phyloP scores from a whole-genome alignment of 768 basidiomycete genomes.

The Neoboletus brunneissimus region DNA sequence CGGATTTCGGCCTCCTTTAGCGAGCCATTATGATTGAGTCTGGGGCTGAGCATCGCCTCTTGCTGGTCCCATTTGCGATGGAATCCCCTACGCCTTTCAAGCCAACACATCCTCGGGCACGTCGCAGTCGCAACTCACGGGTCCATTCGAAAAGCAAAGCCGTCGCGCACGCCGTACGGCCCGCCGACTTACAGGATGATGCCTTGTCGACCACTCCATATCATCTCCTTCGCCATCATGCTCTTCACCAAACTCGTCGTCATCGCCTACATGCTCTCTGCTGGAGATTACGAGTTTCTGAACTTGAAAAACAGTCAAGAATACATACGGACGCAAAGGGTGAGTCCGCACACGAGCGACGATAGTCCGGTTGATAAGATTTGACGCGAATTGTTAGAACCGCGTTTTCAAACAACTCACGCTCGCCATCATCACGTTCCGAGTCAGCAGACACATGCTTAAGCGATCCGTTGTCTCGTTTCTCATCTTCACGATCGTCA shows the following conservation, averaged over 20 bases:
- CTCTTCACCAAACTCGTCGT: slow-evolving; percentile 20
- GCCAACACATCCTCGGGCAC: neutral
- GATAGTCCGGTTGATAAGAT: neutral
- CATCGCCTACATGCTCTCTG: slow-evolving; percentile 20
- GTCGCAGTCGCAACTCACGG: neutral
- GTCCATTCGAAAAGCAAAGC: neutral
- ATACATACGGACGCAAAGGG: slow-evolving; percentile 21
- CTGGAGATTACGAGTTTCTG: slow-evolving; percentile 16
- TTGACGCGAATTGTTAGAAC: slow-evolving; percentile 6
- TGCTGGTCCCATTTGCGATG: slow-evolving; percentile 4
- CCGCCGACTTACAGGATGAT: slow-evolving; percentile 15
- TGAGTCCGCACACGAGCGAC: slow-evolving; percentile 1
- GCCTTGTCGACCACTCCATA: slow-evolving; percentile 9
- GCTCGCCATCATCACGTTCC: slow-evolving; percentile 27
- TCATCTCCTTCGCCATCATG: slow-evolving; percentile 15
- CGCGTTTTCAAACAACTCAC: slow-evolving; percentile 24
- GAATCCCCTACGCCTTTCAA: neutral
- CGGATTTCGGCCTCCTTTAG: neutral
- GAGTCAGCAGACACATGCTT: slow-evolving; percentile 27
- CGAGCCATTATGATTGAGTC: slow-evolving; percentile 9
- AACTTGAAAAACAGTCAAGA: slow-evolving; percentile 16
- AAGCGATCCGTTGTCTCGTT: slow-evolving; percentile 30
- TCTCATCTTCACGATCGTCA: slow-evolving; percentile 30
- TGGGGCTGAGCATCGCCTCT: slow-evolving; percentile 1
- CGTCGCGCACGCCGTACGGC: neutral